A percentile compares a stretch with the other conserved stretches of the same genome.
phyloP scores from a whole-genome alignment of 164 flowering plant species.

The Dillenia suffruticosa region DNA sequence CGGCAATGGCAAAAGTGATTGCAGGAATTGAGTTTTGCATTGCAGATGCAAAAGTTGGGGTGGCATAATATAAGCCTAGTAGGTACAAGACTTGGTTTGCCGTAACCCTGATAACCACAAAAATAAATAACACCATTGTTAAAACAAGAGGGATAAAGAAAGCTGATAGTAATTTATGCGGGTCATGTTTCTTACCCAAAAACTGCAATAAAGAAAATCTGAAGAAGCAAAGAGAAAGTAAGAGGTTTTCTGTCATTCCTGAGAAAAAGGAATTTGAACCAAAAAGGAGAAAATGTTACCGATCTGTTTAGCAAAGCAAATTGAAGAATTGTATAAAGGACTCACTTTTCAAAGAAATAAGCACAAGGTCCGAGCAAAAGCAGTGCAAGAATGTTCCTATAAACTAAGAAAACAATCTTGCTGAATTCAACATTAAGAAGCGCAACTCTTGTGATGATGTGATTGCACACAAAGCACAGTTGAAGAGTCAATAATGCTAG shows the following conservation, averaged over 20 bases:
- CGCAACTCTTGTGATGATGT: slow-evolving; percentile 79
- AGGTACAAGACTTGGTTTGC: slow-evolving; percentile 83
- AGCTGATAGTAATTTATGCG: neutral
- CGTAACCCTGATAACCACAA: slow-evolving; percentile 46
- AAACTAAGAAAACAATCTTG: slow-evolving; percentile 72
- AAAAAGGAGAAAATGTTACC: neutral
- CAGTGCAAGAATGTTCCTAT: slow-evolving; percentile 69
- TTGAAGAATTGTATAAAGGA: neutral
- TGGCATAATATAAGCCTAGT: slow-evolving; percentile 66
- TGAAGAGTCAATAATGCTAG: slow-evolving; percentile 54
- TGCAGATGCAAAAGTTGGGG: slow-evolving; percentile 84
- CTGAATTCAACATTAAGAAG: slow-evolving; percentile 69
- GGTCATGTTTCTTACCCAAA: slow-evolving; percentile 42
- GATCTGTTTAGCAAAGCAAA: neutral
- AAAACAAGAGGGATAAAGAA: neutral
- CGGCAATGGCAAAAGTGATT: slow-evolving; percentile 72
- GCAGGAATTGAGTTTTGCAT: slow-evolving; percentile 87
- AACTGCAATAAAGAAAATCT: slow-evolving; percentile 69
- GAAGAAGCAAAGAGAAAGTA: slow-evolving; percentile 54
- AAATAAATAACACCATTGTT: neutral
- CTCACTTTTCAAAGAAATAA: slow-evolving; percentile 70
- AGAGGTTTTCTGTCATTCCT: slow-evolving; percentile 79
- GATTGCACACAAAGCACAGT: slow-evolving; percentile 67
- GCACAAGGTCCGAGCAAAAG: slow-evolving; percentile 57
- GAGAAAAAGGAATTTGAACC: slow-evolving; percentile 12